Percentiles rank a stretch among this genome's conserved stretches.
Evolutionary conservation across 1,139 yeast genomes (phyloP).

Genomic region (Kluyveromyces sp.): DNA sequence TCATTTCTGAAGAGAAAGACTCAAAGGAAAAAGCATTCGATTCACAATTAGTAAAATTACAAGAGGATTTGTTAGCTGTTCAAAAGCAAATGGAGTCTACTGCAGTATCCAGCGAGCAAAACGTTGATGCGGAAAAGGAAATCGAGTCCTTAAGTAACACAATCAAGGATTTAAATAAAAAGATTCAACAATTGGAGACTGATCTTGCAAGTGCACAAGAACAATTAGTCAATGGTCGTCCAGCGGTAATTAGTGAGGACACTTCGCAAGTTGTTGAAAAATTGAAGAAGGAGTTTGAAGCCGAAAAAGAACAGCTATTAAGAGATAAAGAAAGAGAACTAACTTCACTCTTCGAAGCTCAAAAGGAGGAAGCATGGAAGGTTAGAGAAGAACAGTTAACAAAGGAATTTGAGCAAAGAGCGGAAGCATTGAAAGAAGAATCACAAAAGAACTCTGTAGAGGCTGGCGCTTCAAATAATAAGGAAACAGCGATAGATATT

Average conservation of each 20-base stretch:
- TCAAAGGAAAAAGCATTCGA: neutral
- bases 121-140: conserved; percentile 9
- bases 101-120: neutral
- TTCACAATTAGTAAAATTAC: neutral
- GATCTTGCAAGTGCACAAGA: neutral
- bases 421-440: neutral
- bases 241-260: conserved; percentile 1
- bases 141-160: conserved; percentile 13
- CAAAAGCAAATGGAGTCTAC: conserved; percentile 9
- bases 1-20: neutral
- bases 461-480: neutral
- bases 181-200: conserved; percentile 5
- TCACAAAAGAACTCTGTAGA: neutral
- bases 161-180: conserved; percentile 10
- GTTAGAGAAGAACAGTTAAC: conserved; percentile 1
- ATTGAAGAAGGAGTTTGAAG: conserved; percentile 20
- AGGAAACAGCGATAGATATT: conserved; percentile 1
- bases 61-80: conserved; percentile 12
- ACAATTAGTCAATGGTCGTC: neutral
- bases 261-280: conserved; percentile 2
- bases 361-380: conserved; percentile 2
- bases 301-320: conserved; percentile 18
- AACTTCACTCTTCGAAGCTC: conserved; percentile 9
- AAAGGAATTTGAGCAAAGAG: conserved; percentile 5
- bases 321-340: conserved; percentile 14